A percentile compares a stretch with the other conserved stretches of the same genome.
phyloP scores from a whole-genome alignment of 2,329 filamentous ascomycete genomes.

The Zasmidium cellare region DNA sequence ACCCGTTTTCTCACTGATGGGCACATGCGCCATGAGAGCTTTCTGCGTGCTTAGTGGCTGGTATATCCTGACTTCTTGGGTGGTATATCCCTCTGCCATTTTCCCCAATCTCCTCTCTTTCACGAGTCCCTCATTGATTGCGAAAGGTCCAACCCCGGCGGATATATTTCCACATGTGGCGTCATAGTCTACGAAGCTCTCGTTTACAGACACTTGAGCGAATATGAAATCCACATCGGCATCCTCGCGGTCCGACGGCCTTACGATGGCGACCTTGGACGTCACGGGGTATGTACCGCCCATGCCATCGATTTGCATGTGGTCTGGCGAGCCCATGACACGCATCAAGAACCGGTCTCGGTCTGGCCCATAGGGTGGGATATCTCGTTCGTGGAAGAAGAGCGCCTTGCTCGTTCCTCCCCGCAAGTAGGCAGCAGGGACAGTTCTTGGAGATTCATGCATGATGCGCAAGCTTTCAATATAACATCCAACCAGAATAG shows the following conservation, averaged over 20 bases:
- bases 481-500: too few species aligned
- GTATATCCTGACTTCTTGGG: constrained; percentile 20
- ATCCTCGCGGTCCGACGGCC: constrained; percentile 15
- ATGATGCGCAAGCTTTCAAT: too few species aligned
- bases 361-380: constrained; percentile 14
- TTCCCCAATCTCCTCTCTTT: constrained; percentile 8
- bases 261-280: constrained; percentile 18
- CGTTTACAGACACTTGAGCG: constrained; percentile 16
- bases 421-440: constrained; percentile 16
- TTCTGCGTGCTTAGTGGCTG: constrained; percentile 18
- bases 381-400: constrained; percentile 20
- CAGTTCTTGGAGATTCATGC: neutral
- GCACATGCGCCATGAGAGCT: constrained; percentile 19
- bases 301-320: constrained; percentile 22
- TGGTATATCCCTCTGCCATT: constrained; percentile 12
- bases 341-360: constrained; percentile 20
- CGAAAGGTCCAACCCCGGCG: constrained; percentile 21
- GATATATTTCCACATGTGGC: constrained; percentile 22
- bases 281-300: constrained; percentile 22
- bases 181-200: constrained; percentile 19
- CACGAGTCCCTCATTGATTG: constrained; percentile 21
- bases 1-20: constrained; percentile 10
- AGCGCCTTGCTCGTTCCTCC: constrained; percentile 23
- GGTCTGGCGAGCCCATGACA: constrained; percentile 18
- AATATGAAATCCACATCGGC: constrained; percentile 23